Base-by-base conservation (phyloP, 106 monocot species). In the Amphibolis antarctica region DNA sequence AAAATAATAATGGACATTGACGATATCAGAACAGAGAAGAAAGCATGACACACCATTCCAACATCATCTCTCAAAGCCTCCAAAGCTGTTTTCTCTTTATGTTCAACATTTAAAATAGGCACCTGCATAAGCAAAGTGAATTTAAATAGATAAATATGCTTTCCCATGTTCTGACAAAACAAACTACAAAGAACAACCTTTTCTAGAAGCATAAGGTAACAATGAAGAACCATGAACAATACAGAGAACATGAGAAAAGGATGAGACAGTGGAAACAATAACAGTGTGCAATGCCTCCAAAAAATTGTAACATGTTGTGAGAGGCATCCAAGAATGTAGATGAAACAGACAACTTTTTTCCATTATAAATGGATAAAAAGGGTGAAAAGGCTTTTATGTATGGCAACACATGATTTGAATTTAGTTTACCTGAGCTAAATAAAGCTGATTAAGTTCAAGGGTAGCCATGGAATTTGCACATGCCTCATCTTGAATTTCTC, bases 361-460 rank as follows among this genome's bases (percentile, higher is more conserved):
- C n/a, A 36, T 36, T 2, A 36, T 36, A 36, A 2, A 36, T 4
- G 36, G 36, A 36, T 7, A 36, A 36, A 36, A 36, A 36, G 36
- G 36, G 7, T 4, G 36, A 7, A 36, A 36, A 36, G 36, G 36
- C 36, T 36, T 36, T 36, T 7, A 4, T 36, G 2, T 36, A n/a
- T n/a, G n/a, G n/a, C n/a, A n/a, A n/a, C n/a, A 36, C 36, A 2
- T 36, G 36, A 36, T 36, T 36, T 36, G 36, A 36, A 53, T 55
- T 42, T 68, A 7, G 5, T 55, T 54, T 77, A 89, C 94, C 84
- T 96, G 94, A 28, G 94, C 94, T 68, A 96, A 73, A 82, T 86
- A 96, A 57, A 86, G 19, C 67, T 78, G 74, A 49, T 81, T 66
- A 61, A 48, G 53, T 56, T 27, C 44, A 64, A 73, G 66, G 43